Evolutionary conservation across 2,329 filamentous ascomycete genomes (phyloP), one percentile per base, ranked within the genome.

Genomic region (Colletotrichum tropicale): DNA sequence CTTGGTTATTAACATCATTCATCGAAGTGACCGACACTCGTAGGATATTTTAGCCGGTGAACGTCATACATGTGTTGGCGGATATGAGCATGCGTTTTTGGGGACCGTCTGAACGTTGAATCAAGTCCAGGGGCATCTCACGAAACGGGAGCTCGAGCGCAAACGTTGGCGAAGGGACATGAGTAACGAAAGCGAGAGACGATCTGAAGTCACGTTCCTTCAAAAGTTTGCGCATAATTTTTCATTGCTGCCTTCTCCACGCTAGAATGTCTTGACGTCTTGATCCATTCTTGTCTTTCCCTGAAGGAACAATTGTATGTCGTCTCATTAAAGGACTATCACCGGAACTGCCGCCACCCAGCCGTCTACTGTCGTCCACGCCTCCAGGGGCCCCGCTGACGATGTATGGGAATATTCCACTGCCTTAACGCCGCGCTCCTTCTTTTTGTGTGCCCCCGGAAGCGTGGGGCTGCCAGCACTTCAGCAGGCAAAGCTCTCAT

Each of bases 261-360:
- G 74, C 70, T 73, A 16, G 38, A 66, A 28, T 52, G 18, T 68
- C 74, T 65, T 74, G 43, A 38, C 58, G 24, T 69, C 65, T 69
- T 61, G 56, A 69, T 26, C 58, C 70, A 74, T 65, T 69, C 70
- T 65, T 73, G 32, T 62, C 69, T 72, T 75, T 26, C 58, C 56
- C n/a, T 13, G 43, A 73, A 71, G 56, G 65, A 75, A 73, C 74
- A 65, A 48, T 74, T 66, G 43, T 65, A 69, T 76, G 48, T 58
- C 70, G 74, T 75, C 66, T 76, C 71, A 76, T 75, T 76, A 75
- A 61, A 76, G 38, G 66, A 66, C 74, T 70, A 70, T 65, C 74
- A 73, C 74, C 70, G 56, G 34, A 74, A 65, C 64, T 48, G 70
- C 64, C 26, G 56, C 74, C 65, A 58, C 48, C 28, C 34, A 68